phyloP scores from a whole-genome alignment of 169 alveolate species.

The Babesia bovis region DNA sequence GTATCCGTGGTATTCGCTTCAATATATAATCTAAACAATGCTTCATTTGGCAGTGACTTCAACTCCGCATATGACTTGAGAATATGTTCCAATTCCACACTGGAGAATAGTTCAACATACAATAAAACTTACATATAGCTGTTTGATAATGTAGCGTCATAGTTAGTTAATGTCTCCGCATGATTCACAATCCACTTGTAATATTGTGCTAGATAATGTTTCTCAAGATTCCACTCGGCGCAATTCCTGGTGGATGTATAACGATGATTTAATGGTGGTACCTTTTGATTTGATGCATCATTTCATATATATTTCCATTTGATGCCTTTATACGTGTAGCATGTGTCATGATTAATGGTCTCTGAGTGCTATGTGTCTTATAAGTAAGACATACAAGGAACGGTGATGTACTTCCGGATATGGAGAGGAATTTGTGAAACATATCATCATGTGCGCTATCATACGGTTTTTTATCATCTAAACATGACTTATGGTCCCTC shows the following conservation, averaged over 20 bases:
- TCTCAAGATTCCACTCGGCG: constrained; percentile 66
- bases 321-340: constrained; percentile 36
- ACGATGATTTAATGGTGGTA: background rate
- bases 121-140: background rate
- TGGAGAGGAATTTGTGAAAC: constrained; percentile 40
- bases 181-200: constrained; percentile 57
- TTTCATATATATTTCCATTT: constrained; percentile 8
- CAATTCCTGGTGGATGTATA: constrained; percentile 27
- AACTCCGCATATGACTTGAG: constrained; percentile 38
- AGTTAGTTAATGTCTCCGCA: constrained; percentile 11
- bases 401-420: constrained; percentile 58
- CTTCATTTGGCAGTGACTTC: constrained; percentile 38
- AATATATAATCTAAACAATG: constrained; percentile 21
- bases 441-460: constrained; percentile 1
- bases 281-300: constrained; percentile 43
- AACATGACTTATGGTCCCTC: constrained; percentile 14
- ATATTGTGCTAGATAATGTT: constrained; percentile 51
- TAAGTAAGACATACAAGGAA: constrained; percentile 23
- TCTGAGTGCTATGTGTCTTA: constrained; percentile 1
- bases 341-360: constrained; percentile 50
- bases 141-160: background rate
- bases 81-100: constrained; percentile 59
- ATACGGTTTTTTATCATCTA: background rate
- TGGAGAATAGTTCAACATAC: background rate
- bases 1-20: constrained; percentile 7